These are phyloP conservation scores for Blastobotrys attinorum DNA, from an alignment of 805 yeast genomes.

Conservation along the genomic window DNA sequence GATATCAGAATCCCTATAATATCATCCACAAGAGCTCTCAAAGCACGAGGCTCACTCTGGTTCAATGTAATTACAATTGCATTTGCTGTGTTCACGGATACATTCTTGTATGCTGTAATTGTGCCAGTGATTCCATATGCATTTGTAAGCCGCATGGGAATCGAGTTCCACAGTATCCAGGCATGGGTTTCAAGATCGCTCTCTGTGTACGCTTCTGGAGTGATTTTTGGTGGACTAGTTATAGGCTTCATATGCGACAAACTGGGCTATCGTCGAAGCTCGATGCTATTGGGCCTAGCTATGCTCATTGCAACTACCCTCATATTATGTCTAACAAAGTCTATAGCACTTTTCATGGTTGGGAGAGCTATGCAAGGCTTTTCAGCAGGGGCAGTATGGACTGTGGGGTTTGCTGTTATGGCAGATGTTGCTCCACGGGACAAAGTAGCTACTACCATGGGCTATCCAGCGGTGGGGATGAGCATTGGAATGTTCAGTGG, in stretches of 20 bases:
- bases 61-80: slow-evolving; percentile 23
- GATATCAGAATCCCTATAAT: background rate
- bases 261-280: slow-evolving; percentile 15
- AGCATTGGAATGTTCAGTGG: slow-evolving; percentile 27
- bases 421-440: slow-evolving; percentile 24
- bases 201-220: slow-evolving; percentile 26
- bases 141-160: slow-evolving; percentile 20
- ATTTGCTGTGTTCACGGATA: slow-evolving; percentile 27
- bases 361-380: slow-evolving; percentile 29
- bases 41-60: slow-evolving; percentile 14
- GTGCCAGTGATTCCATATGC: slow-evolving; percentile 30
- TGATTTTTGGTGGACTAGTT: slow-evolving; percentile 23
- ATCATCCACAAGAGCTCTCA: background rate
- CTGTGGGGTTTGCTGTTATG: slow-evolving; percentile 28
- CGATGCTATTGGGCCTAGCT: slow-evolving; percentile 26
- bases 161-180: slow-evolving; percentile 21
- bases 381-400: slow-evolving; percentile 29
- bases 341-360: slow-evolving; percentile 19
- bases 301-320: slow-evolving; percentile 25
- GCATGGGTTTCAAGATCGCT: slow-evolving; percentile 22
- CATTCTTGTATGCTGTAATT: slow-evolving; percentile 25
- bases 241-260: slow-evolving; percentile 25
- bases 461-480: slow-evolving; percentile 25
- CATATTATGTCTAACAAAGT: slow-evolving; percentile 21
- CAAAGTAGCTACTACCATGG: slow-evolving; percentile 24